Evolutionary conservation across 306 rosid genomes (phyloP).

Genomic region (Castanospermum australe): DNA sequence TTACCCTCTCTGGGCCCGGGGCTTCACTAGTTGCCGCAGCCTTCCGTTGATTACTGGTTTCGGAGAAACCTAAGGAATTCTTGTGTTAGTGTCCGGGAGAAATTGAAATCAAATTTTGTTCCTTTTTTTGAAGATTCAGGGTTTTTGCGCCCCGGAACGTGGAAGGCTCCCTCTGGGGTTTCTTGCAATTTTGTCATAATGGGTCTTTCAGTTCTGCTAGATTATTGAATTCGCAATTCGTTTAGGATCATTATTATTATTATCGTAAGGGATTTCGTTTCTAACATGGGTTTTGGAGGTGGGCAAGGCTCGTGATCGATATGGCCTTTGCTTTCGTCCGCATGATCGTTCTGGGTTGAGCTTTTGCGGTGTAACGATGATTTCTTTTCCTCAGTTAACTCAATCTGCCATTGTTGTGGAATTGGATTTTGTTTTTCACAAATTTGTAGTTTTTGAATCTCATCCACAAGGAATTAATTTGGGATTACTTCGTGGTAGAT

Average conservation of each 20-base stretch:
- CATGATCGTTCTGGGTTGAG: slow-evolving; percentile 33
- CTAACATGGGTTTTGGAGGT: slow-evolving; percentile 36
- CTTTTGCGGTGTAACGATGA: slow-evolving; percentile 10
- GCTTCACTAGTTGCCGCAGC: slow-evolving; percentile 3
- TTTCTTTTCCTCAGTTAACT: slow-evolving; percentile 17
- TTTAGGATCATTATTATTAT: neutral
- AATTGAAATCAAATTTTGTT: slow-evolving; percentile 28
- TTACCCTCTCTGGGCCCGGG: slow-evolving; percentile 33
- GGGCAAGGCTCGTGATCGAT: slow-evolving; percentile 12
- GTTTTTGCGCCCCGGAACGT: neutral
- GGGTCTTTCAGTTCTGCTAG: slow-evolving; percentile 25
- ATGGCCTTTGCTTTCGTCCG: slow-evolving; percentile 21
- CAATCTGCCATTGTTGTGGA: neutral
- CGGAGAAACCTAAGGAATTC: slow-evolving; percentile 29
- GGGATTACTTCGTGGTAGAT: slow-evolving; percentile 1
- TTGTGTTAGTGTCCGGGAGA: neutral
- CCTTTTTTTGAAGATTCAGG: slow-evolving; percentile 19
- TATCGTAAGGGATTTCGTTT: slow-evolving; percentile 27
- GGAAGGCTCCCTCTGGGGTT: slow-evolving; percentile 38
- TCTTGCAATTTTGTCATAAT: slow-evolving; percentile 36
- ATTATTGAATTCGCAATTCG: slow-evolving; percentile 33
- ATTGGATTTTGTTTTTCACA: neutral
- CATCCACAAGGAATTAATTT: slow-evolving; percentile 20
- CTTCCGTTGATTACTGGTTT: slow-evolving; percentile 19
- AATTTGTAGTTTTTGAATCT: slow-evolving; percentile 22